Conservation (phyloP, 768 basidiomycete species). For the Suillus lakei region DNA sequence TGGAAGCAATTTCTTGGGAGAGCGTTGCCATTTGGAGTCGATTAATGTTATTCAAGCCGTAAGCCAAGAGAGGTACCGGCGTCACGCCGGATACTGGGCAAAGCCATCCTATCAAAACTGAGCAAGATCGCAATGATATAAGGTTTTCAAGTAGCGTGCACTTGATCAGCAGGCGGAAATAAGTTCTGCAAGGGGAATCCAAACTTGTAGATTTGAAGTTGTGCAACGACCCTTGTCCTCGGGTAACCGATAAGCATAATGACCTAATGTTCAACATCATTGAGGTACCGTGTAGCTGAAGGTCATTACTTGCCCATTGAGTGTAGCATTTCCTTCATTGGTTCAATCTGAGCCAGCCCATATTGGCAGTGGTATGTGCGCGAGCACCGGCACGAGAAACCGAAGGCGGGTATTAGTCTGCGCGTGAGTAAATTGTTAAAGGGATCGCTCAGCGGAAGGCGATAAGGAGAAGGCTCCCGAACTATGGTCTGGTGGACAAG, state of each 20-base stretch:
- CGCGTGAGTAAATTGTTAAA: background rate
- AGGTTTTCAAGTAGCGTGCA: background rate
- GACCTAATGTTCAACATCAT: background rate
- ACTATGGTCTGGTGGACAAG: background rate
- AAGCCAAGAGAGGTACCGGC: background rate
- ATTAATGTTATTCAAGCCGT: background rate
- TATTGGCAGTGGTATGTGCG: background rate
- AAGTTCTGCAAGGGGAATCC: background rate
- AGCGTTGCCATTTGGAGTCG: background rate
- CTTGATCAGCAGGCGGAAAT: background rate
- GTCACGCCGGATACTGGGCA: background rate
- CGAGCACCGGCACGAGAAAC: background rate
- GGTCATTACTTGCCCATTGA: background rate
- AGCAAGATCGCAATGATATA: background rate
- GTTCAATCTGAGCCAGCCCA: background rate
- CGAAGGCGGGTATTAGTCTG: background rate
- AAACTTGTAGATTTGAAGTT: background rate
- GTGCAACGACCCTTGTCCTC: background rate
- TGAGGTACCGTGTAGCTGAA: background rate
- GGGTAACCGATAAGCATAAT: background rate
- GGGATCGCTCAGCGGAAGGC: background rate
- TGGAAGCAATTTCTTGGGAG: background rate
- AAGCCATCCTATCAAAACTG: background rate
- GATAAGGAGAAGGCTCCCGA: background rate
- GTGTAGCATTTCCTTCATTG: background rate